These are phyloP conservation scores for Candida tibetensis DNA, from an alignment of 805 yeast genomes.

Conservation along the genomic window DNA sequence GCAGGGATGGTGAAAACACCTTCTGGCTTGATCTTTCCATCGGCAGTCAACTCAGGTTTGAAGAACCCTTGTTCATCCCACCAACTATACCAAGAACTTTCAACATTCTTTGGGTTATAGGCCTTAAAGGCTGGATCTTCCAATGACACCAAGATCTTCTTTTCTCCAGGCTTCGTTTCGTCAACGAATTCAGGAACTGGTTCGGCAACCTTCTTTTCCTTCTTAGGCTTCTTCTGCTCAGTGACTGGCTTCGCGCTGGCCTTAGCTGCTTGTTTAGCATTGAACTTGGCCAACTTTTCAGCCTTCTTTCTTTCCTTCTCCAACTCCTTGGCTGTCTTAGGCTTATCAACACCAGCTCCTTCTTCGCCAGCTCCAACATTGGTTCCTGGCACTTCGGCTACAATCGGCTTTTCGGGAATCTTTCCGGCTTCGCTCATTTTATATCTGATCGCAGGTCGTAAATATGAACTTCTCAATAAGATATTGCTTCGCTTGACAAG, in stretches of 20 bases:
- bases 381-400: constrained; percentile 11
- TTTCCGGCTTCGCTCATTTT: constrained; percentile 1
- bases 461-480: background rate
- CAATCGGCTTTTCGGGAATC: background rate
- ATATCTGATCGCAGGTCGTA: background rate
- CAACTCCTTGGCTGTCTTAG: constrained; percentile 73
- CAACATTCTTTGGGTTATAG: constrained; percentile 88
- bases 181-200: constrained; percentile 85
- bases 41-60: constrained; percentile 75
- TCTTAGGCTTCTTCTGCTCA: constrained; percentile 58
- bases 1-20: constrained; percentile 91
- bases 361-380: constrained; percentile 13
- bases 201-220: constrained; percentile 64
- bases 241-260: constrained; percentile 42
- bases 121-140: constrained; percentile 94
- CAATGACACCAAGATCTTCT: constrained; percentile 79
- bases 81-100: constrained; percentile 97
- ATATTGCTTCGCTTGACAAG: background rate
- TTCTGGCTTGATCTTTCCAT: constrained; percentile 74
- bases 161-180: constrained; percentile 82
- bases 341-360: constrained; percentile 30
- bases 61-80: constrained; percentile 89
- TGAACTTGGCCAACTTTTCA: constrained; percentile 81
- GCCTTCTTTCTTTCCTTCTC: constrained; percentile 88
- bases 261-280: constrained; percentile 72